Conservation (phyloP, 1,284 basidiomycete species). For the Schizopora paradoxa region DNA sequence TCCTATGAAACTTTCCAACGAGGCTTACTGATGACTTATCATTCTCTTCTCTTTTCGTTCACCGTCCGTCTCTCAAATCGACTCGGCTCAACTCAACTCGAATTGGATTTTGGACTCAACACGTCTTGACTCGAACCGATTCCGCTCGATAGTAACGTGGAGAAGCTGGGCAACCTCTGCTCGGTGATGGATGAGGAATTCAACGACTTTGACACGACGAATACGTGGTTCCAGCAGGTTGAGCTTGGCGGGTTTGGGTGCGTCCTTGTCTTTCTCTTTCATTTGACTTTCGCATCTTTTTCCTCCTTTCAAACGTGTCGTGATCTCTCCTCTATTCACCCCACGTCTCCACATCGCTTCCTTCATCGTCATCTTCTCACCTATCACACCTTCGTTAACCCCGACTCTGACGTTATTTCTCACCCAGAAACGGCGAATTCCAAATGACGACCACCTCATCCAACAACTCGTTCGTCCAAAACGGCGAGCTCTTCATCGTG, state of each 20-base stretch:
- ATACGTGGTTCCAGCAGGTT: conserved; percentile 62
- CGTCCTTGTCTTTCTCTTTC: conserved; percentile 21
- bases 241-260: conserved; percentile 72
- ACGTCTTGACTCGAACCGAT: neutral
- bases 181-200: conserved; percentile 70
- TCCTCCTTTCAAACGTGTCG: no score
- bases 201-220: conserved; percentile 43
- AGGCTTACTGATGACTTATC: no score
- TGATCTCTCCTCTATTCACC: no score
- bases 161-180: conserved; percentile 47
- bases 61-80: no score
- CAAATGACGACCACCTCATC: conserved; percentile 66
- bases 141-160: conserved; percentile 31
- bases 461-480: conserved; percentile 65
- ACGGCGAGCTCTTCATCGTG: conserved; percentile 71
- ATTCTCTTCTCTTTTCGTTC: no score
- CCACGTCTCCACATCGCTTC: no score
- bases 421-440: conserved; percentile 67
- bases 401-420: conserved; percentile 1
- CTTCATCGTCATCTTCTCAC: no score
- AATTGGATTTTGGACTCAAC: no score
- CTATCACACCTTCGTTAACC: no score
- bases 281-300: conserved; percentile 22
- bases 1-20: no score
- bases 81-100: no score